Percentiles rank a stretch among this genome's conserved stretches.
Evolutionary conservation across 371 early-diverging fungal genomes (phyloP).

Genomic region (Actinomortierella wolfii): DNA sequence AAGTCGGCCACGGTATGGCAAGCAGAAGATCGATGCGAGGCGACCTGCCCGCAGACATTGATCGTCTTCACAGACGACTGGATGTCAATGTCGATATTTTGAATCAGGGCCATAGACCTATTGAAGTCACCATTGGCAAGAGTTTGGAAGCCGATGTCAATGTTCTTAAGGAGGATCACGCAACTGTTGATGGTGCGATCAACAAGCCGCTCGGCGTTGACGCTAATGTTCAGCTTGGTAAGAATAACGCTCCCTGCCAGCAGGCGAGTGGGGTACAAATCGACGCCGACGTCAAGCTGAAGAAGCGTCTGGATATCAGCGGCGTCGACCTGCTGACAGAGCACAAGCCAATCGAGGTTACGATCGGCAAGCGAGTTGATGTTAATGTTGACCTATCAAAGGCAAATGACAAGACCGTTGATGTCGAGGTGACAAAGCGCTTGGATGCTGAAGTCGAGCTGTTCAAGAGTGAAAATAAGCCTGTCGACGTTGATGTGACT

Average conservation of each 20-base stretch:
- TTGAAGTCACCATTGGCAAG: not conserved
- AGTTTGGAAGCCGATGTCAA: not conserved
- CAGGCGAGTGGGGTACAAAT: too few species aligned
- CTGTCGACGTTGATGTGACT: too few species aligned
- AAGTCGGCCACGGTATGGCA: not conserved
- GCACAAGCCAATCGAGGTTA: too few species aligned
- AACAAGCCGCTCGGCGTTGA: not conserved
- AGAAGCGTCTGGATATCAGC: not conserved
- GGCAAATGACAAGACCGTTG: too few species aligned
- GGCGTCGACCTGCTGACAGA: not conserved
- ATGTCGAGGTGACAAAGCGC: too few species aligned
- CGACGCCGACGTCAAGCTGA: not conserved
- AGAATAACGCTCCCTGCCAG: too few species aligned
- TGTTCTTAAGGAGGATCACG: not conserved
- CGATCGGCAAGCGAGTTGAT: too few species aligned
- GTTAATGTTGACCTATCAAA: too few species aligned
- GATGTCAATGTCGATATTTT: slow-evolving; percentile 6
- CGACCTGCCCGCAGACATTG: not conserved
- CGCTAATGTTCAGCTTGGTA: not conserved
- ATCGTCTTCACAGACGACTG: slow-evolving; percentile 1
- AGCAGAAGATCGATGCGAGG: not conserved
- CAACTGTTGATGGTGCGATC: not conserved
- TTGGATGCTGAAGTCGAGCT: too few species aligned
- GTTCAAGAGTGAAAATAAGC: too few species aligned
- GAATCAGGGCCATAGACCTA: not conserved